A percentile compares a stretch with the other conserved stretches of the same genome.
Evolutionary conservation across 345 rosid species (phyloP).

Genomic region (Euphorbia peplus): DNA sequence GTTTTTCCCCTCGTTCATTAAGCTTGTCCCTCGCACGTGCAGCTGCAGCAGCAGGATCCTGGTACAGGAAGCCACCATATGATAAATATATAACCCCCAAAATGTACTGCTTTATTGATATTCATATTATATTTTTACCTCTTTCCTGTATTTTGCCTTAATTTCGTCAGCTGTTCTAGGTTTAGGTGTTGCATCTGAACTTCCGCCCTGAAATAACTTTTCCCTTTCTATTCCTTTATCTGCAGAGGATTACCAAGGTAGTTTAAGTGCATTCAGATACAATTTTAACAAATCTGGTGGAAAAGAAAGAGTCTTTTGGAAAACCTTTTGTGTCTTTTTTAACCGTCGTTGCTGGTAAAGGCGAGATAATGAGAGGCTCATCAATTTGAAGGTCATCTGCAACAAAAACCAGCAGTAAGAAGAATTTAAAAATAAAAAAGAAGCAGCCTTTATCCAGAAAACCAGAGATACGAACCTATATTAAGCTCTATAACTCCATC

Average conservation of each 20-base stretch:
- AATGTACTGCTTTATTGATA: not conserved
- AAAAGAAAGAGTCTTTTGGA: not conserved
- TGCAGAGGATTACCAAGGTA: conserved; percentile 31
- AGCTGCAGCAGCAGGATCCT: conserved; percentile 74
- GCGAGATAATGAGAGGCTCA: conserved; percentile 40
- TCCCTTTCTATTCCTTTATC: conserved; percentile 55
- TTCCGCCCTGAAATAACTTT: conserved; percentile 65
- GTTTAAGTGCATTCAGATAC: conserved; percentile 11
- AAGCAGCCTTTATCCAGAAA: conserved; percentile 1
- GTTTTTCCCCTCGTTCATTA: conserved; percentile 68
- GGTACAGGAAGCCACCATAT: conserved; percentile 24
- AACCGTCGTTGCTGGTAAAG: conserved; percentile 33
- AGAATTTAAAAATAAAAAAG: not conserved
- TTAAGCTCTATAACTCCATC: conserved; percentile 46
- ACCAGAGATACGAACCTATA: conserved; percentile 54
- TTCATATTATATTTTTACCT: conserved; percentile 21
- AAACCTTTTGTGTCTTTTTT: conserved; percentile 50
- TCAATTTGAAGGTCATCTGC: conserved; percentile 79
- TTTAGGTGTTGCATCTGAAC: conserved; percentile 51
- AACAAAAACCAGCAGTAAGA: conserved; percentile 25
- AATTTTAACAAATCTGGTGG: not conserved
- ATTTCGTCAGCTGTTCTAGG: conserved; percentile 79
- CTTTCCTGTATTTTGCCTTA: conserved; percentile 71
- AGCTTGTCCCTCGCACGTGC: conserved; percentile 75
- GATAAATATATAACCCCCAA: conserved; percentile 15